These are phyloP conservation scores for Penicillium sp. DNA, from an alignment of 2,329 filamentous ascomycete species.

Conservation along the genomic window DNA sequence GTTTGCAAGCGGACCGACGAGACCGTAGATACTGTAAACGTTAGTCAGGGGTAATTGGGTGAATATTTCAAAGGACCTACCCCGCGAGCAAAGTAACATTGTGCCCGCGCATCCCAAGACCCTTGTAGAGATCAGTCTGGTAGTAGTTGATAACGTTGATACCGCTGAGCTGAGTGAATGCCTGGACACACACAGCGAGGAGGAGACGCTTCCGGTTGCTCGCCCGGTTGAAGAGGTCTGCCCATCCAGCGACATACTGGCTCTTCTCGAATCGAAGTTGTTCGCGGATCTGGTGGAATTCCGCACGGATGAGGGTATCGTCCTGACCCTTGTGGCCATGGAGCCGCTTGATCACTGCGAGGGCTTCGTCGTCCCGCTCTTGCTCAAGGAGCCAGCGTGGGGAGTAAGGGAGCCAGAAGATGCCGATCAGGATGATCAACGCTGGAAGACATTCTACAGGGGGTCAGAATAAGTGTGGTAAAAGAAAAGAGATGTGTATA, in stretches of 20 bases:
- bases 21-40: slow-evolving; percentile 11
- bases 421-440: slow-evolving; percentile 8
- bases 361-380: slow-evolving; percentile 18
- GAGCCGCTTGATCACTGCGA: slow-evolving; percentile 13
- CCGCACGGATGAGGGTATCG: slow-evolving; percentile 6
- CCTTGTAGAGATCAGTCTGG: slow-evolving; percentile 17
- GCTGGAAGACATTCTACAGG: slow-evolving; percentile 12
- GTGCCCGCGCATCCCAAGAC: slow-evolving; percentile 8
- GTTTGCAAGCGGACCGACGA: slow-evolving; percentile 11
- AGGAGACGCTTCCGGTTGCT: slow-evolving; percentile 17
- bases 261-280: slow-evolving; percentile 15
- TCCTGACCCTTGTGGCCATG: slow-evolving; percentile 5
- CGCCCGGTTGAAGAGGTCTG: slow-evolving; percentile 4
- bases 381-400: slow-evolving; percentile 18
- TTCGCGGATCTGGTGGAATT: slow-evolving; percentile 18
- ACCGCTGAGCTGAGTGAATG: slow-evolving; percentile 15
- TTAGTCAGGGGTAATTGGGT: background rate
- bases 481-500: background rate
- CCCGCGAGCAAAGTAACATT: slow-evolving; percentile 15
- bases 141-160: slow-evolving; percentile 19
- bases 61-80: background rate
- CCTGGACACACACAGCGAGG: slow-evolving; percentile 14
- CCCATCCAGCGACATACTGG: slow-evolving; percentile 13
- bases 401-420: slow-evolving; percentile 18
- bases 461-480: background rate